A percentile compares a stretch with the other conserved stretches of the same genome.
Conservation (phyloP, 2,329 filamentous ascomycete species). For the Pseudogymnoascus sp. region DNA sequence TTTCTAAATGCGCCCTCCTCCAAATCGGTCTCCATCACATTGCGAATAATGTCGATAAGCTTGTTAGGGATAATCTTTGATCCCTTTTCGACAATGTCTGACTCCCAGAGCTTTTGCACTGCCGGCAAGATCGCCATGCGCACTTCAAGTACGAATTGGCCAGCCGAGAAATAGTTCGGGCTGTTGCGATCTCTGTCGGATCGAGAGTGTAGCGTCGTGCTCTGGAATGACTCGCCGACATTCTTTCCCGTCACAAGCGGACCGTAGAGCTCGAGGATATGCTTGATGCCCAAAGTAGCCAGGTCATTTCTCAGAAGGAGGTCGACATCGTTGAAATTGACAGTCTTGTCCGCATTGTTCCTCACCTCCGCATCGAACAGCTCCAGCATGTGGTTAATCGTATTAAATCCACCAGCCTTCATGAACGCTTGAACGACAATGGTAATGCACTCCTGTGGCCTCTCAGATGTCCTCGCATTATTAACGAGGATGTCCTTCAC, state of each 20-base stretch:
- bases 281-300: constrained; percentile 57
- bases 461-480: constrained; percentile 32
- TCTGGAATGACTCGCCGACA: constrained; percentile 66
- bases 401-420: constrained; percentile 64
- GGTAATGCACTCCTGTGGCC: constrained; percentile 49
- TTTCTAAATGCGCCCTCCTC: constrained; percentile 59
- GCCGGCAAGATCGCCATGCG: constrained; percentile 71
- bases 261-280: constrained; percentile 75
- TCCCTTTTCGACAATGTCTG: constrained; percentile 71
- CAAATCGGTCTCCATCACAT: constrained; percentile 66
- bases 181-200: constrained; percentile 46
- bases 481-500: constrained; percentile 75
- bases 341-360: constrained; percentile 38
- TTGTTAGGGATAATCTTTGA: constrained; percentile 68
- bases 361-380: constrained; percentile 54
- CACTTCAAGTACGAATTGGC: constrained; percentile 80
- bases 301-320: constrained; percentile 35
- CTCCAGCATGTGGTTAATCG: constrained; percentile 63
- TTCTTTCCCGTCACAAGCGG: constrained; percentile 70
- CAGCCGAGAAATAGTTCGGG: constrained; percentile 53
- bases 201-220: constrained; percentile 40
- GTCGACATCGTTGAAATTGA: constrained; percentile 33
- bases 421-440: constrained; percentile 83
- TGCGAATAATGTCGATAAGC: constrained; percentile 74
- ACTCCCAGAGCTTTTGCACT: constrained; percentile 75